These are phyloP conservation scores for Coniophora puteana DNA, from an alignment of 1,284 basidiomycete genomes.

Conservation along the genomic window DNA sequence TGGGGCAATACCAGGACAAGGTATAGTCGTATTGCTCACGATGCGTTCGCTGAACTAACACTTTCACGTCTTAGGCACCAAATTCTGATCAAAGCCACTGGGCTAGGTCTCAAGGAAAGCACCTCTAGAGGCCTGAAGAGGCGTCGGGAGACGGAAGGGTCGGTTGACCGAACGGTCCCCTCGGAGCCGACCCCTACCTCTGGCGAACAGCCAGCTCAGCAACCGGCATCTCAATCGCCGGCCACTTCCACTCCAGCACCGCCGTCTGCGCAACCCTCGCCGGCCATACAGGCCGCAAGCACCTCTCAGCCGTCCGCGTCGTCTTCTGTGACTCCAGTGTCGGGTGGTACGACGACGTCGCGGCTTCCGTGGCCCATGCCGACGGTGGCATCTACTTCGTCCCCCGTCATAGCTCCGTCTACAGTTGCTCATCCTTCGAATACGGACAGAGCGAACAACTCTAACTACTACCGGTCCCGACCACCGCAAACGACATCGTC, in stretches of 20 bases:
- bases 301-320: slow-evolving; percentile 22
- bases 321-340: slow-evolving; percentile 21
- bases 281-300: slow-evolving; percentile 28
- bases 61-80: slow-evolving; percentile 68
- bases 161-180: slow-evolving; percentile 24
- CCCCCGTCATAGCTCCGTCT: slow-evolving; percentile 31
- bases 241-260: slow-evolving; percentile 28
- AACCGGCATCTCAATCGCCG: slow-evolving; percentile 16
- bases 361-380: slow-evolving; percentile 45
- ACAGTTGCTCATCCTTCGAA: slow-evolving; percentile 27
- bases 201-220: slow-evolving; percentile 17
- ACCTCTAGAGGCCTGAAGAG: slow-evolving; percentile 63
- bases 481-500: slow-evolving; percentile 22
- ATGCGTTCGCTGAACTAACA: not conserved
- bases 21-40: slow-evolving; percentile 32
- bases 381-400: slow-evolving; percentile 37
- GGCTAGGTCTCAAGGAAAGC: slow-evolving; percentile 70
- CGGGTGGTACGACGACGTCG: slow-evolving; percentile 17
- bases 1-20: slow-evolving; percentile 71
- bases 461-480: slow-evolving; percentile 35
- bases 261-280: slow-evolving; percentile 25
- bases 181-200: slow-evolving; percentile 19
- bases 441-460: slow-evolving; percentile 19
- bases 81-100: slow-evolving; percentile 72
- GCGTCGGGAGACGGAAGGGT: slow-evolving; percentile 44